Base-by-base conservation (phyloP, 257 asterid genomes). In the Solanum peruvianum region DNA sequence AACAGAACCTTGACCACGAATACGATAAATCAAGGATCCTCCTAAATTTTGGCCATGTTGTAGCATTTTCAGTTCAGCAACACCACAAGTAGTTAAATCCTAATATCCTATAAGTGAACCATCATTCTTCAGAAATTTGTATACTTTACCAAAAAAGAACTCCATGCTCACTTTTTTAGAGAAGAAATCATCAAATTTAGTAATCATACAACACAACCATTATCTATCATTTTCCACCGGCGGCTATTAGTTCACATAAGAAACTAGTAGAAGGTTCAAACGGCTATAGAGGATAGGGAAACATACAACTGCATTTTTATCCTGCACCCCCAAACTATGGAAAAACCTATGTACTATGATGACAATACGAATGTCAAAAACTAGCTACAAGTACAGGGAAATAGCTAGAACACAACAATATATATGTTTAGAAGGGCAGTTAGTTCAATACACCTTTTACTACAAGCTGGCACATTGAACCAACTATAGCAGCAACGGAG, bases 391-490 rank as follows among this genome's bases (percentile, higher is more conserved):
- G 41, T 45, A 77, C 47, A 86, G 52, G 75, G 33, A 27, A n/a
- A 45, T 9, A 81, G 85, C 31, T 81, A 81, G 78, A 77, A 83
- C 25, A 45, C 76, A 27, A 60, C 14, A 44, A 20, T 6, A 86
- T 18, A 29, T 66, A 87, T 69, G 31, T 35, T 82, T 39, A n/a
- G 31, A 72, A 71, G 41, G 77, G 31, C 21, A 70, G 49, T 66
- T 67, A 45, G 49, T 3, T 56, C 49, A 86, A 87, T 85, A 91
- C 69, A 95, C 99, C 98, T 95, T 94, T 94, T 84, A 97, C 92
- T 27, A 94, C 99, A 88, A 94, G 94, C 93, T 95, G 99, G 91
- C 98, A 95, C 98, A 97, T 95, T 93, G 96, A 94, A 84, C 99
- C 99, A 91, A 97, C 98, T 82, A 97, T 94, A 88, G 99, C 98